These are phyloP conservation scores for Anastatica hierochuntica DNA, from an alignment of 345 rosid genomes.

Conservation along the genomic window DNA sequence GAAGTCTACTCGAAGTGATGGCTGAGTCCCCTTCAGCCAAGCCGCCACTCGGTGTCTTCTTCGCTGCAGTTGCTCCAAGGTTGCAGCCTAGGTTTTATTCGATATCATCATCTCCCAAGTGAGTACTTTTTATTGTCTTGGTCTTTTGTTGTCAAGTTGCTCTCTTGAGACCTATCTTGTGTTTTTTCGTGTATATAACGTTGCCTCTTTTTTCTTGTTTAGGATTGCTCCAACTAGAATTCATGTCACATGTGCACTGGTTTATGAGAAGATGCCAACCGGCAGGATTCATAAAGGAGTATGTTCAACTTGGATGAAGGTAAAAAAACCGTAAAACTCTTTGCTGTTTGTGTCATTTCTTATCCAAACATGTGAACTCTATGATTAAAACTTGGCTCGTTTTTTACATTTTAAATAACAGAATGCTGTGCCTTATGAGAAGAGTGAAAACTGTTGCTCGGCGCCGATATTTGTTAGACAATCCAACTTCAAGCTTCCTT, in stretches of 20 bases:
- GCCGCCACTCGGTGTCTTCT: slow-evolving; percentile 93
- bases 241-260: slow-evolving; percentile 96
- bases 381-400: not conserved
- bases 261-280: slow-evolving; percentile 67
- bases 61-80: slow-evolving; percentile 89
- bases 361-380: not conserved
- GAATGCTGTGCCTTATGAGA: slow-evolving; percentile 63
- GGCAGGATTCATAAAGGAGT: slow-evolving; percentile 89
- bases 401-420: slow-evolving; percentile 17
- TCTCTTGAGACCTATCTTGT: not conserved
- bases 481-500: slow-evolving; percentile 88
- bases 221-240: slow-evolving; percentile 79
- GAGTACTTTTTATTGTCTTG: slow-evolving; percentile 9
- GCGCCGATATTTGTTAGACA: slow-evolving; percentile 85
- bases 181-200: no score
- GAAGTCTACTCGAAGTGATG: slow-evolving; percentile 97
- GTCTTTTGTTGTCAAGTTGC: not conserved
- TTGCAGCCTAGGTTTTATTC: slow-evolving; percentile 96
- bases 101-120: slow-evolving; percentile 96
- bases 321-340: not conserved
- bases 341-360: not conserved
- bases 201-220: slow-evolving; percentile 6
- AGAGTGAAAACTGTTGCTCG: slow-evolving; percentile 61
- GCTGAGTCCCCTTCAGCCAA: slow-evolving; percentile 86
- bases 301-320: slow-evolving; percentile 95